Percentiles rank a stretch among this genome's conserved stretches.
Conservation (phyloP, 805 yeast species). For the Maudiozyma serrabonitensis region DNA sequence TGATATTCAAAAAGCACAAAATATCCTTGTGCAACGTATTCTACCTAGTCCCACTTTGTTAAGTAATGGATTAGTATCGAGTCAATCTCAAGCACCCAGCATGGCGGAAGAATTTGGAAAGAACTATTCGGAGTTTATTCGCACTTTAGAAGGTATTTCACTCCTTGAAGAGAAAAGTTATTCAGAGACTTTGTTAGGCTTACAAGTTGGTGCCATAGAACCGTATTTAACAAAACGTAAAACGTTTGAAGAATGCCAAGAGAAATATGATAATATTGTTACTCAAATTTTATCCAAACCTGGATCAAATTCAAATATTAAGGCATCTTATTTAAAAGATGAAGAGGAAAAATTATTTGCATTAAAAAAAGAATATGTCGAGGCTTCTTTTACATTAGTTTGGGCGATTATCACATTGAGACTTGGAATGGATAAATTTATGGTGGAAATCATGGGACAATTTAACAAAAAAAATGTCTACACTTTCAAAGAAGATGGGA, state of each 20-base stretch:
- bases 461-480: slow-evolving; percentile 21
- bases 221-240: slow-evolving; percentile 47
- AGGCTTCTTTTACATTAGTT: slow-evolving; percentile 46
- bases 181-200: slow-evolving; percentile 7
- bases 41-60: slow-evolving; percentile 38
- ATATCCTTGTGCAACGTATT: slow-evolving; percentile 38
- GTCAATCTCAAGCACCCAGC: slow-evolving; percentile 54
- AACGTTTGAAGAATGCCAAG: slow-evolving; percentile 52
- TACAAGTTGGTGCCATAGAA: slow-evolving; percentile 33
- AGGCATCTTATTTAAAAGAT: slow-evolving; percentile 49
- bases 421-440: slow-evolving; percentile 14
- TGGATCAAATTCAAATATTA: slow-evolving; percentile 32
- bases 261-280: slow-evolving; percentile 52
- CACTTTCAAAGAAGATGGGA: slow-evolving; percentile 11
- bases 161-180: slow-evolving; percentile 10
- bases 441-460: slow-evolving; percentile 7
- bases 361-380: slow-evolving; percentile 55
- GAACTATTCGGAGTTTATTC: slow-evolving; percentile 12
- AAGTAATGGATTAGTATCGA: slow-evolving; percentile 49
- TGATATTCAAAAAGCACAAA: slow-evolving; percentile 38
- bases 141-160: slow-evolving; percentile 8
- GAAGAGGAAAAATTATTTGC: slow-evolving; percentile 67
- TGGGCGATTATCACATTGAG: slow-evolving; percentile 33
- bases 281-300: slow-evolving; percentile 44
- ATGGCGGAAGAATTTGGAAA: slow-evolving; percentile 12